Percentiles rank a stretch among this genome's conserved stretches.
Conservation (phyloP, 148 eudicot genomes). For the Vaccinium corymbosum region DNA sequence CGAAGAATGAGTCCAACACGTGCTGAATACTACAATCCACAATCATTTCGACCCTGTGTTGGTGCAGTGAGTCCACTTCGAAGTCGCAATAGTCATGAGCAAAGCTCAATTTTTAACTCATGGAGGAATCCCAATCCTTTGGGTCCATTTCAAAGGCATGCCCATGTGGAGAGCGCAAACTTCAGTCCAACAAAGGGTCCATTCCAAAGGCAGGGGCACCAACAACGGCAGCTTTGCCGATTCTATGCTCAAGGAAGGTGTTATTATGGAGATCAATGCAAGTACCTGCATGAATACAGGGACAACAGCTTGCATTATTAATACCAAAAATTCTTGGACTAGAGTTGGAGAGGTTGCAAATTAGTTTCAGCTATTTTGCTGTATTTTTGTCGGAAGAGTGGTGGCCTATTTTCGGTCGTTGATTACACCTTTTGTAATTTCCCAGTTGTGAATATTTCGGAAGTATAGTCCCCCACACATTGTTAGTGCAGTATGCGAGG, state of each 20-base stretch:
- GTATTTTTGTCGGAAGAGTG: slow-evolving; percentile 1
- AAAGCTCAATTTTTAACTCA: not conserved
- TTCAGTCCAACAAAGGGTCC: not conserved
- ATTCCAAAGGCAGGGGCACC: slow-evolving; percentile 11
- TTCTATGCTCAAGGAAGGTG: slow-evolving; percentile 45
- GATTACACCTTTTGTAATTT: not conserved
- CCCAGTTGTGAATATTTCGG: not conserved
- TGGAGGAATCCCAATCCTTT: not conserved
- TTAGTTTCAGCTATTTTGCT: slow-evolving; percentile 10
- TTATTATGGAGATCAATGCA: slow-evolving; percentile 42
- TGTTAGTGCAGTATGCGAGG: too few relatives aligned
- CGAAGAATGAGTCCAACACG: not conserved
- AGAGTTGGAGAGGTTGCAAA: not conserved
- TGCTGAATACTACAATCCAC: not conserved
- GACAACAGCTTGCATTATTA: not conserved
- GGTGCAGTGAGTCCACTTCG: not conserved
- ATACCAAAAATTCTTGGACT: not conserved
- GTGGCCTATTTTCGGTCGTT: not conserved
- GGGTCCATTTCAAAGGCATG: slow-evolving; percentile 1
- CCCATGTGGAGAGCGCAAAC: not conserved
- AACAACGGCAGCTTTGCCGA: slow-evolving; percentile 29
- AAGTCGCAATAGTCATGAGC: not conserved
- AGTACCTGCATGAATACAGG: slow-evolving; percentile 31
- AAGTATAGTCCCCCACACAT: not conserved
- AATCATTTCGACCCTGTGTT: not conserved